Evolutionary conservation across 768 basidiomycete species (phyloP).

Genomic region (Amylocystis lapponica): DNA sequence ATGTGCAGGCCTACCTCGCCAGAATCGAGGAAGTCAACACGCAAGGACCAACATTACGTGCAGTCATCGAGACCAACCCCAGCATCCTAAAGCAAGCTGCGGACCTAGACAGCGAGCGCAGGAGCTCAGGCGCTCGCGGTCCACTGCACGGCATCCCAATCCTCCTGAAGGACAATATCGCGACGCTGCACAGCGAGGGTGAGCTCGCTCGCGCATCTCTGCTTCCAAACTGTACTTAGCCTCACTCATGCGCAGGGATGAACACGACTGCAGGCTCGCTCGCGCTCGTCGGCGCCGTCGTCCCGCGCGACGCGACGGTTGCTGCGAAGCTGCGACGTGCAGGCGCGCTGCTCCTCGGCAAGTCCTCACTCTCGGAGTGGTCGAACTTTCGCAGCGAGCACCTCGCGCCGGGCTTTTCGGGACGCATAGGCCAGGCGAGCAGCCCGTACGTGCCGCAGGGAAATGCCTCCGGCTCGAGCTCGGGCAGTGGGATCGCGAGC

Average conservation of each 20-base stretch:
- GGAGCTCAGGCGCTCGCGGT: constrained; percentile 11
- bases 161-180: constrained; percentile 33
- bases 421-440: constrained; percentile 40
- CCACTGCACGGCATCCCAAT: constrained; percentile 31
- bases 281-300: constrained; percentile 27
- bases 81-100: constrained; percentile 48
- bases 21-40: constrained; percentile 19
- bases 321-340: constrained; percentile 26
- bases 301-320: constrained; percentile 30
- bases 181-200: constrained; percentile 27
- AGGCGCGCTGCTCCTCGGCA: constrained; percentile 35
- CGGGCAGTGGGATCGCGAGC: constrained; percentile 35
- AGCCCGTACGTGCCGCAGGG: constrained; percentile 38
- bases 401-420: constrained; percentile 39
- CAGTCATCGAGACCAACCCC: constrained; percentile 53
- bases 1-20: constrained; percentile 21
- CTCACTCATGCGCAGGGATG: constrained; percentile 26
- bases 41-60: constrained; percentile 47
- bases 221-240: not conserved
- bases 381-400: constrained; percentile 32
- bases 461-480: constrained; percentile 35
- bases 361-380: constrained; percentile 40
- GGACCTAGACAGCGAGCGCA: constrained; percentile 17
- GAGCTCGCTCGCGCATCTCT: not conserved
- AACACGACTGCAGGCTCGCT: constrained; percentile 33